phyloP scores from a whole-genome alignment of 192 early-diverging fungal species.

The Entomortierella beljakovae region DNA sequence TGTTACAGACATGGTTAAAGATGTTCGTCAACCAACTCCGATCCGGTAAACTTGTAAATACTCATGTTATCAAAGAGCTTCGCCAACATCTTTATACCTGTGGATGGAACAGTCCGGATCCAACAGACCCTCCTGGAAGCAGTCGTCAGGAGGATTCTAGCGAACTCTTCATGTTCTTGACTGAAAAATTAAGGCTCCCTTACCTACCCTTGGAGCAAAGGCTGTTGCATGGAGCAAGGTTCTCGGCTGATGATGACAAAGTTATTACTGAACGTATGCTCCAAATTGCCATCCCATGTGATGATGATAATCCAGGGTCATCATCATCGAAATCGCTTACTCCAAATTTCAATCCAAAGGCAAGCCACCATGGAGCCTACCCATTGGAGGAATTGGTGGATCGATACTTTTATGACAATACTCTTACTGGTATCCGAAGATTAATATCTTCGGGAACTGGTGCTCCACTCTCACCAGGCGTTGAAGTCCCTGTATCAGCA shows the following conservation, averaged over 20 bases:
- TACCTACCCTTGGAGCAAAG: constrained; percentile 74
- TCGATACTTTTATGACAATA: constrained; percentile 74
- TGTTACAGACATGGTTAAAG: constrained; percentile 63
- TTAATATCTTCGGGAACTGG: constrained; percentile 49
- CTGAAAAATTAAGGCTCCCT: constrained; percentile 71
- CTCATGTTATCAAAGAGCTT: constrained; percentile 63
- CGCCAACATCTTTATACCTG: constrained; percentile 60
- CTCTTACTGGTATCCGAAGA: constrained; percentile 64
- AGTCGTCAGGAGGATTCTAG: constrained; percentile 73
- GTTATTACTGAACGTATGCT: constrained; percentile 74
- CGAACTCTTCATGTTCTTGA: constrained; percentile 77
- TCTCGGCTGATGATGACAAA: constrained; percentile 72
- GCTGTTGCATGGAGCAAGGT: constrained; percentile 74
- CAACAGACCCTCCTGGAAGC: constrained; percentile 37
- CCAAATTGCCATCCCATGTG: constrained; percentile 59
- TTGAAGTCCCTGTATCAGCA: constrained; percentile 69
- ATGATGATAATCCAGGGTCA: constrained; percentile 16
- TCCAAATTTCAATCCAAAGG: constrained; percentile 4
- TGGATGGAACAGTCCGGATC: constrained; percentile 61
- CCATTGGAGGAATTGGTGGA: constrained; percentile 66
- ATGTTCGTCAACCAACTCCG: constrained; percentile 72
- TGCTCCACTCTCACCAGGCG: constrained; percentile 32
- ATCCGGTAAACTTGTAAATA: constrained; percentile 66
- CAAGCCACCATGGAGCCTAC: constrained; percentile 42
- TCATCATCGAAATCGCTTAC: constrained; percentile 23